Percentiles rank a stretch among this genome's conserved stretches.
These are phyloP conservation scores for Rubia peregrina DNA, from an alignment of 305 asterid genomes.

Conservation along the genomic window DNA sequence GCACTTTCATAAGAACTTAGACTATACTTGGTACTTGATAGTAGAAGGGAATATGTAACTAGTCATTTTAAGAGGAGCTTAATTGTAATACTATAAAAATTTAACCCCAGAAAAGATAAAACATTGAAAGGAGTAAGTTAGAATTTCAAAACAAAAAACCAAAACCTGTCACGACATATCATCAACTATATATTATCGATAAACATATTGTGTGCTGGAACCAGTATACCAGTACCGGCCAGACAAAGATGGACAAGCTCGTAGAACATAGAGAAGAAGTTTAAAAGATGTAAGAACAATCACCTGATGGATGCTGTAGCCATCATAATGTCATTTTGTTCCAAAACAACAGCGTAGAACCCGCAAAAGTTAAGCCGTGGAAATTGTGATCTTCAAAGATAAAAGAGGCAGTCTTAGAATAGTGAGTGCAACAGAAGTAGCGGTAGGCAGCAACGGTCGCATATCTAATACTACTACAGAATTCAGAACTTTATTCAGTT, in stretches of 20 bases:
- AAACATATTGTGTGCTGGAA: neutral
- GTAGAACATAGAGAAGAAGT: neutral
- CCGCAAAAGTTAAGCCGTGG: slow-evolving; percentile 73
- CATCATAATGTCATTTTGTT: slow-evolving; percentile 57
- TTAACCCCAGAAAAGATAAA: neutral
- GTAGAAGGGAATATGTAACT: neutral
- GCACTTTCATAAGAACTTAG: neutral
- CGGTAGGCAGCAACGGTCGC: no score
- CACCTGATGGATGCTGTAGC: slow-evolving; percentile 84
- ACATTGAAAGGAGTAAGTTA: neutral
- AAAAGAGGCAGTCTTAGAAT: slow-evolving; percentile 19
- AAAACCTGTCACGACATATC: no score
- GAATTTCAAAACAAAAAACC: no score
- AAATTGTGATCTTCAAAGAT: slow-evolving; percentile 62
- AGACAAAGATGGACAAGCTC: neutral
- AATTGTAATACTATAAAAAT: no score
- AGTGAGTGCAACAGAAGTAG: neutral
- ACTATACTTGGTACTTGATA: neutral
- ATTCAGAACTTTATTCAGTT: neutral
- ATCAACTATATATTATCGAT: neutral
- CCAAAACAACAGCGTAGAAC: slow-evolving; percentile 64
- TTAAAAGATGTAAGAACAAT: slow-evolving; percentile 5
- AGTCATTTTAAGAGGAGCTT: no score
- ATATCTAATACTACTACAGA: neutral
- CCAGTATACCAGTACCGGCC: neutral